Conservation (phyloP, 1,284 basidiomycete genomes). For the Sanghuangporus weigelae region DNA sequence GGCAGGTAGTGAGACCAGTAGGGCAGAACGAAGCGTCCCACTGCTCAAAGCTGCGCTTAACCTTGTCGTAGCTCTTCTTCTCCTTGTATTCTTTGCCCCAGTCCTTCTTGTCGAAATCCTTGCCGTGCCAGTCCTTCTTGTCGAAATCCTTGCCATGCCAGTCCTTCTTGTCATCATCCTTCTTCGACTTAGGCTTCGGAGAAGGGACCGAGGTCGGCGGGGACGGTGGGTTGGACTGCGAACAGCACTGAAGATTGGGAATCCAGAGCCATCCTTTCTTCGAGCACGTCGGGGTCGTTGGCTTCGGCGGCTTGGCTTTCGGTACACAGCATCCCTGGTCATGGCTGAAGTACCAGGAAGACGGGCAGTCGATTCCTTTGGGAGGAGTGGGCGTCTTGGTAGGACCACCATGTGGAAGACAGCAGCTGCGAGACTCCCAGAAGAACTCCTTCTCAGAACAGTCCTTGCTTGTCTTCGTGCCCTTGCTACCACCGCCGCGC, state of each 20-base stretch:
- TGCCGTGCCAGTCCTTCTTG: not conserved
- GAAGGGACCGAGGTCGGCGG: not conserved
- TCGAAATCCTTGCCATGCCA: not conserved
- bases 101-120: not conserved
- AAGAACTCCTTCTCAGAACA: conserved; percentile 17
- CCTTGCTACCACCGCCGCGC: not conserved
- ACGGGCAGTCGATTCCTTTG: conserved; percentile 11
- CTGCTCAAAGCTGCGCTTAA: conserved; percentile 13
- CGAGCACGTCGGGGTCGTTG: conserved; percentile 12
- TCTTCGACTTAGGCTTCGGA: conserved; percentile 6
- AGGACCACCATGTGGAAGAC: conserved; percentile 18
- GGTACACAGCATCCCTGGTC: conserved; percentile 19
- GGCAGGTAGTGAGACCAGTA: conserved; percentile 12
- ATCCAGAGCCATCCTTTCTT: conserved; percentile 10
- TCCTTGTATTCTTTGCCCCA: too few species aligned
- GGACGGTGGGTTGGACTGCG: not conserved
- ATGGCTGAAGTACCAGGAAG: conserved; percentile 16
- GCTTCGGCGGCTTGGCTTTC: not conserved
- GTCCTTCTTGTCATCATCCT: not conserved
- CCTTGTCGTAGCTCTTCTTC: conserved; percentile 2
- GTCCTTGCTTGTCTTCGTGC: not conserved
- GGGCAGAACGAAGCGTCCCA: conserved; percentile 16
- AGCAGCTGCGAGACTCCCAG: conserved; percentile 17
- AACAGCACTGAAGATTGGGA: conserved; percentile 13
- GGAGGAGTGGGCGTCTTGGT: conserved; percentile 13